Conservation (phyloP, 1,284 basidiomycete genomes). For the Melampsora medusae region DNA sequence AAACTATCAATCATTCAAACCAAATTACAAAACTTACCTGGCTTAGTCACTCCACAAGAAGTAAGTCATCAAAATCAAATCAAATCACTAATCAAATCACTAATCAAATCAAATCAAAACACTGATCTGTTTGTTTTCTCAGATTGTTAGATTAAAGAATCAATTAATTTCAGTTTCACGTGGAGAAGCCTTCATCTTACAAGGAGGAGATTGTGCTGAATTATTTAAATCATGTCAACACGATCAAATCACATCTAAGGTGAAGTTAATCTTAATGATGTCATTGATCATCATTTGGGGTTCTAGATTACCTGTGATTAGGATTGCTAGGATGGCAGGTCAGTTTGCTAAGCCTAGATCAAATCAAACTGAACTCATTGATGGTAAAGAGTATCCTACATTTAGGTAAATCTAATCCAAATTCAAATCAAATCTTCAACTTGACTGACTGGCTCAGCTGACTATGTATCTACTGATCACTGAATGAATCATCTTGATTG, state of each 20-base stretch:
- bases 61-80: conserved; percentile 43
- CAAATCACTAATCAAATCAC: background rate
- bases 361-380: conserved; percentile 68
- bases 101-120: background rate
- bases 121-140: background rate
- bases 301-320: conserved; percentile 82
- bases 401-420: conserved; percentile 61
- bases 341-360: conserved; percentile 96
- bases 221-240: conserved; percentile 62
- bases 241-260: conserved; percentile 89
- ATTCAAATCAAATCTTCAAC: no score
- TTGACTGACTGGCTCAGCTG: no score
- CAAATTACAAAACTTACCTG: conserved; percentile 51
- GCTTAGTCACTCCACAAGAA: conserved; percentile 51
- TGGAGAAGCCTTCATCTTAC: conserved; percentile 80
- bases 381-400: conserved; percentile 60
- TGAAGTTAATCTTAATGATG: conserved; percentile 90
- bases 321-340: conserved; percentile 86
- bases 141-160: conserved; percentile 21
- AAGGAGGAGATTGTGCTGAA: conserved; percentile 93
- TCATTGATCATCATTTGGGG: conserved; percentile 93
- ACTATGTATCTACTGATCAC: no score
- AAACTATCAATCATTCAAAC: conserved; percentile 47
- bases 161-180: conserved; percentile 13
- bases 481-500: no score